Evolutionary conservation across 1,284 basidiomycete genomes (phyloP).

Genomic region (Somion occarium): DNA sequence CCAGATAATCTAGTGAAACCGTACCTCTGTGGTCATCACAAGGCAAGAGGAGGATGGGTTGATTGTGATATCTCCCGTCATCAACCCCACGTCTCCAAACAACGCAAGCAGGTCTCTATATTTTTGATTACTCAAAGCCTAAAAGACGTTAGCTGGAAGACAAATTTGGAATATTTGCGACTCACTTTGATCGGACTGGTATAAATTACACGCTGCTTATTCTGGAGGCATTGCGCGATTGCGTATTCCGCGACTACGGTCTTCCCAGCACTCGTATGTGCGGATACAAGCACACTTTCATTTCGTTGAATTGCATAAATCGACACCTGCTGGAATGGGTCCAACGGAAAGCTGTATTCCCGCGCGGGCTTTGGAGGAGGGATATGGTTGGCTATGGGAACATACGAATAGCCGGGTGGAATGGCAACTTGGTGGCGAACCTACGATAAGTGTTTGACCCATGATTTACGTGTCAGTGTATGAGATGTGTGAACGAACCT

Average conservation of each 20-base stretch:
- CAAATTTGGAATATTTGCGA: constrained; percentile 16
- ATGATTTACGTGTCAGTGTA: not conserved
- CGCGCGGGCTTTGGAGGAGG: constrained; percentile 88
- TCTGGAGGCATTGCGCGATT: constrained; percentile 91
- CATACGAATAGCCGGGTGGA: constrained; percentile 88
- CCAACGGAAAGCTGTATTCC: constrained; percentile 93
- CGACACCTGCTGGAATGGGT: constrained; percentile 97
- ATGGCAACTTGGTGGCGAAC: constrained; percentile 95
- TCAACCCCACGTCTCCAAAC: constrained; percentile 98
- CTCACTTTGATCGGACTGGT: constrained; percentile 98
- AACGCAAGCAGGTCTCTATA: constrained; percentile 97
- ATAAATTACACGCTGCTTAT: constrained; percentile 96
- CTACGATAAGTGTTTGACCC: constrained; percentile 33
- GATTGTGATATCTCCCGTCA: constrained; percentile 99
- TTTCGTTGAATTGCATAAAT: constrained; percentile 94
- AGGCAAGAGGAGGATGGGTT: constrained; percentile 96
- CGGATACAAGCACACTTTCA: constrained; percentile 98
- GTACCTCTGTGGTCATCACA: constrained; percentile 98
- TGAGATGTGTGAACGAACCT: constrained; percentile 40
- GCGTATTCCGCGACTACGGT: constrained; percentile 99
- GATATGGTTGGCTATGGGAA: constrained; percentile 88
- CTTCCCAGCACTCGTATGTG: constrained; percentile 97
- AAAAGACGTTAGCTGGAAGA: constrained; percentile 25
- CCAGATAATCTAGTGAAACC: too few relatives aligned
- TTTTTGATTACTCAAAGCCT: constrained; percentile 98